Evolutionary conservation across 1,284 basidiomycete species (phyloP), one percentile per base, ranked within the genome.

Genomic region (Apiotrichum gamsii): DNA sequence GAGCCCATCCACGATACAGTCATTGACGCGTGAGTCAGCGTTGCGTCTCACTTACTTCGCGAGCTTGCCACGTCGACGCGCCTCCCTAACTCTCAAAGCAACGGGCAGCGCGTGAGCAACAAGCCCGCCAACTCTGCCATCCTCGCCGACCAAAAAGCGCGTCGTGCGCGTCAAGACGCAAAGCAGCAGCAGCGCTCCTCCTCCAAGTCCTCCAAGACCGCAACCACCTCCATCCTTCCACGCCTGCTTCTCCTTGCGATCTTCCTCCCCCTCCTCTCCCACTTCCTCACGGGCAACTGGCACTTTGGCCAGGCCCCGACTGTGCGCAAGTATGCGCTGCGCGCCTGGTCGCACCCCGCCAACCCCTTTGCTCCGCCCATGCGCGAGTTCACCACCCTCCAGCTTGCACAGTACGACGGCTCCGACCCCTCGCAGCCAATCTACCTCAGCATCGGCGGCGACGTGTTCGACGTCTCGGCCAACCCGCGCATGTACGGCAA

Each of bases 101-200:
- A 85, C 18, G 72, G 75, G 48, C 75, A 77, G 5, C 80, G 82
- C 4, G 77, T 75, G 28, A 80, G 77, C 13, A 85, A 69, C 24
- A 90, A 77, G 37, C 72, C 74, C 8, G 84, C 84, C 15, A 90
- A 70, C 45, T 83, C 45, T 24, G 58, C 65, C 4, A 59, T 68
- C 30, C 57, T 73, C 10, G 47, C 56, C 5, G 52, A 58, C 25
- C 62, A 69, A 36, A 51, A 57, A 13, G 44, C 49, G 25, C 57
- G 64, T 3, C 36, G 52, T 15, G 64, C 52, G n/a, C 62, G 63
- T 47, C 16, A 24, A 21, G 18, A 24, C 20, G 28, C 29, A 5
- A 10, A 15, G n/a, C 6, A 38, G n/a, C 20, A 4, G 8, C 35
- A 21, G 19, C 16, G 19, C 16, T 25, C 20, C 13, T 23, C 32